Evolutionary conservation across 129 eudicot species (phyloP).

Genomic region (Pulicaria dysenterica): DNA sequence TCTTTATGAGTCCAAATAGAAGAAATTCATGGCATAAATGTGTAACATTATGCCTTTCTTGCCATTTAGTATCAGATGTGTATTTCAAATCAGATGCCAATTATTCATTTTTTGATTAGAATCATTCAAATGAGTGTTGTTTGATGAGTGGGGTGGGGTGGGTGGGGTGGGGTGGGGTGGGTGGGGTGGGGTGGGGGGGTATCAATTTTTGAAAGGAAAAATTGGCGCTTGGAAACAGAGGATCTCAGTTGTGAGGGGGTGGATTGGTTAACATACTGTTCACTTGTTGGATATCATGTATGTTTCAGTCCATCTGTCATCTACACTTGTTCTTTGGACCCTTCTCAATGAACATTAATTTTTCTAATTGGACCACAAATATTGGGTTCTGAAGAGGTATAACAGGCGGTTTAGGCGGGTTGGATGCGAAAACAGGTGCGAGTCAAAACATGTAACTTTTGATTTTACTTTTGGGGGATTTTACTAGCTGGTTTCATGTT

Average conservation of each 20-base stretch:
- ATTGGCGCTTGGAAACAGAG: conserved; percentile 26
- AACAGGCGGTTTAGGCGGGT: background rate
- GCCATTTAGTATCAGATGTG: conserved; percentile 12
- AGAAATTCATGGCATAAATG: conserved; percentile 9
- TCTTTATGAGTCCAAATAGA: background rate
- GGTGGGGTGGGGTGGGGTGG: background rate
- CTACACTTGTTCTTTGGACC: conserved; percentile 7
- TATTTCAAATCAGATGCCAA: background rate
- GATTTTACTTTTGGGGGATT: too few species aligned
- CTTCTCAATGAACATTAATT: background rate
- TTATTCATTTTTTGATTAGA: conserved; percentile 1
- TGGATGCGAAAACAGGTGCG: too few species aligned
- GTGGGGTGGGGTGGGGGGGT: background rate
- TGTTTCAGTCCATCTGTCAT: background rate
- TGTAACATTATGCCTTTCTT: background rate
- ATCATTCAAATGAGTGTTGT: background rate
- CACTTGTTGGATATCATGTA: background rate
- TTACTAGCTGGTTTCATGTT: too few species aligned
- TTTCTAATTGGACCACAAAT: background rate
- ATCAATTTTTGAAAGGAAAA: conserved; percentile 9
- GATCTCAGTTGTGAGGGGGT: conserved; percentile 2
- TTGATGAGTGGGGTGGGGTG: background rate
- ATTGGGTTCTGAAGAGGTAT: background rate
- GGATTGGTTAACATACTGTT: background rate
- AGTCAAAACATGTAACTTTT: too few species aligned